A percentile compares a stretch with the other conserved stretches of the same genome.
Conservation (phyloP, 2,329 filamentous ascomycete genomes). For the Penicillium brevicompactum region DNA sequence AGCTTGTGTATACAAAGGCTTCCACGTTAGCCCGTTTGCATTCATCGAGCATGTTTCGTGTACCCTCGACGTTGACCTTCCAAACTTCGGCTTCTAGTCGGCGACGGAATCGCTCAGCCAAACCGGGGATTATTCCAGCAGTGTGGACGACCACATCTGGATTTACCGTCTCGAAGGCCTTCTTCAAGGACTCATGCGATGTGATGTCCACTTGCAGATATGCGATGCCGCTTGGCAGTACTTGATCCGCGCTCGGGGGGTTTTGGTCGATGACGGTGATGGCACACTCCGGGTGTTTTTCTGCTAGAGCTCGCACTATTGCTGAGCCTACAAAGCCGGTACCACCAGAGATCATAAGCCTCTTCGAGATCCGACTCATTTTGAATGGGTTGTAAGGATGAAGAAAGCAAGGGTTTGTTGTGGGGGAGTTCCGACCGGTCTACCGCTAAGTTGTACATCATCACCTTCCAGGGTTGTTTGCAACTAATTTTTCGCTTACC, state of each 20-base stretch:
- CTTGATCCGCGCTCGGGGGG: constrained; percentile 31
- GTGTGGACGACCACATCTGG: constrained; percentile 58
- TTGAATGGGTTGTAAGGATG: neutral
- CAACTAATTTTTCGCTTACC: too few species aligned
- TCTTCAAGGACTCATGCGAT: constrained; percentile 25
- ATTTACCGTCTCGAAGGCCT: constrained; percentile 41
- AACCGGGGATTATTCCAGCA: constrained; percentile 50
- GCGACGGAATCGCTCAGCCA: constrained; percentile 41
- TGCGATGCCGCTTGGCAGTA: constrained; percentile 24
- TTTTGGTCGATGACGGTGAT: constrained; percentile 42
- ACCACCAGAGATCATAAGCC: constrained; percentile 41
- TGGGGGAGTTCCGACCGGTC: neutral
- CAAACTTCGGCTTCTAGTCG: constrained; percentile 45
- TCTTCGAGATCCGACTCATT: constrained; percentile 22
- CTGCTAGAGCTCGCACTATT: constrained; percentile 38
- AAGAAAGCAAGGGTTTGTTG: neutral
- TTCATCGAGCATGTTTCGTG: constrained; percentile 54
- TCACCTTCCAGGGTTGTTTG: neutral
- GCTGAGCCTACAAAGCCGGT: constrained; percentile 45
- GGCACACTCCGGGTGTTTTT: constrained; percentile 38
- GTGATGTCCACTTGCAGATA: constrained; percentile 41
- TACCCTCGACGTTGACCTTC: constrained; percentile 58
- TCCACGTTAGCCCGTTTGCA: constrained; percentile 47
- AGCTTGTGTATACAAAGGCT: constrained; percentile 60
- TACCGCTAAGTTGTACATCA: neutral